Evolutionary conservation across 345 rosid species (phyloP).

Genomic region (Garcia nutans): DNA sequence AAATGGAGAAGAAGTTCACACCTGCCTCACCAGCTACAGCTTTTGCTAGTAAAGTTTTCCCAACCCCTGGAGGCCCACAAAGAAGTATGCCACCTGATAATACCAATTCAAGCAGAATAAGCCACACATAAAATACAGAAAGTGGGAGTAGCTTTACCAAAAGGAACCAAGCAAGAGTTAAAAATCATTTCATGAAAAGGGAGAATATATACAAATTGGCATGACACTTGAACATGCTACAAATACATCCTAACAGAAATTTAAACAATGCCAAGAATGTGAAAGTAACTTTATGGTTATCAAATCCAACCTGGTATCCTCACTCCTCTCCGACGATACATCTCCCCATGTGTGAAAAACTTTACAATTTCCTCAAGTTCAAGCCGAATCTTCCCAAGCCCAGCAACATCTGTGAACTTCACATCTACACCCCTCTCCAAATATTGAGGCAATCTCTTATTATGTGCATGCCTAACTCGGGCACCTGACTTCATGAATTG

Average conservation of each 20-base stretch:
- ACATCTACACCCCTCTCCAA: constrained; percentile 87
- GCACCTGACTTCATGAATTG: constrained; percentile 98
- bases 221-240: neutral
- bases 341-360: constrained; percentile 95
- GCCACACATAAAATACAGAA: constrained; percentile 7
- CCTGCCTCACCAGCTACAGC: constrained; percentile 99
- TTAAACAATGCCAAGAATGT: neutral
- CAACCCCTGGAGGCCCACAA: constrained; percentile 96
- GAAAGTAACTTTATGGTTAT: neutral
- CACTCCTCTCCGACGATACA: constrained; percentile 90
- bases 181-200: neutral
- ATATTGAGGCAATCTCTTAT: constrained; percentile 76
- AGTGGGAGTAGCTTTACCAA: neutral
- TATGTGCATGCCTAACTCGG: constrained; percentile 66
- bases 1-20: constrained; percentile 93
- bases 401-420: constrained; percentile 87
- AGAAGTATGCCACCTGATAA: constrained; percentile 86
- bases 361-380: constrained; percentile 96
- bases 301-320: constrained; percentile 72
- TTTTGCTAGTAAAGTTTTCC: constrained; percentile 87
- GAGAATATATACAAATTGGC: neutral
- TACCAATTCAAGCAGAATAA: constrained; percentile 21
- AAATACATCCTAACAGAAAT: neutral
- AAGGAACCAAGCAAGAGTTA: constrained; percentile 1
- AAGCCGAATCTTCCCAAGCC: constrained; percentile 90